A percentile compares a stretch with the other conserved stretches of the same genome.
Evolutionary conservation across 1,284 basidiomycete species (phyloP).

Genomic region (Apiotrichum mycotoxinovorans): DNA sequence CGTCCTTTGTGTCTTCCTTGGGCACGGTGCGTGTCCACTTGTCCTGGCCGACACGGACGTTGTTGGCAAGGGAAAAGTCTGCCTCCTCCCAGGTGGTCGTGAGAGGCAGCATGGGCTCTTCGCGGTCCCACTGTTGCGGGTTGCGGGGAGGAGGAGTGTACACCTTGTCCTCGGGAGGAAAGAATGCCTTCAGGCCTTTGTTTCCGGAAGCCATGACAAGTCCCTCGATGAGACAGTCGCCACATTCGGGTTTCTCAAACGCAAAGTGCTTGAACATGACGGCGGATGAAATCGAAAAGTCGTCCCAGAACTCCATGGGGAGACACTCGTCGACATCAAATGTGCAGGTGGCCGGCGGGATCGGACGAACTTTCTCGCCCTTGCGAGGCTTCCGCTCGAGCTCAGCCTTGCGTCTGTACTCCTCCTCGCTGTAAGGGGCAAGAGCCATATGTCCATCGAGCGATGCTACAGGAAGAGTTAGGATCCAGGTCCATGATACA

Average conservation of each 20-base stretch:
- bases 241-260: conserved; percentile 39
- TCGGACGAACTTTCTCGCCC: background rate
- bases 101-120: conserved; percentile 36
- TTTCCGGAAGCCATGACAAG: conserved; percentile 39
- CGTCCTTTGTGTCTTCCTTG: conserved; percentile 11
- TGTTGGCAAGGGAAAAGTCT: conserved; percentile 25
- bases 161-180: conserved; percentile 30
- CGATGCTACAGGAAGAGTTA: conserved; percentile 5
- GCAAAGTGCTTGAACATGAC: conserved; percentile 39
- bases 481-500: background rate
- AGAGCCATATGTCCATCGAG: conserved; percentile 6
- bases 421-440: background rate
- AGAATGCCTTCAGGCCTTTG: conserved; percentile 42
- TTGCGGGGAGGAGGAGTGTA: conserved; percentile 15
- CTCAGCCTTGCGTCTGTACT: background rate
- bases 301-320: conserved; percentile 27
- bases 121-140: conserved; percentile 22
- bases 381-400: background rate
- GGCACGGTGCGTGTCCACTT: conserved; percentile 23
- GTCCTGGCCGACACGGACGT: conserved; percentile 37
- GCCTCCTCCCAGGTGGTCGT: conserved; percentile 26
- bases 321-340: conserved; percentile 35
- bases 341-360: conserved; percentile 15
- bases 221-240: conserved; percentile 46
- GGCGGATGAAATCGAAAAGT: conserved; percentile 17